Conservation (phyloP, 2,329 filamentous ascomycete genomes). For the Aspergillus fijiensis region DNA sequence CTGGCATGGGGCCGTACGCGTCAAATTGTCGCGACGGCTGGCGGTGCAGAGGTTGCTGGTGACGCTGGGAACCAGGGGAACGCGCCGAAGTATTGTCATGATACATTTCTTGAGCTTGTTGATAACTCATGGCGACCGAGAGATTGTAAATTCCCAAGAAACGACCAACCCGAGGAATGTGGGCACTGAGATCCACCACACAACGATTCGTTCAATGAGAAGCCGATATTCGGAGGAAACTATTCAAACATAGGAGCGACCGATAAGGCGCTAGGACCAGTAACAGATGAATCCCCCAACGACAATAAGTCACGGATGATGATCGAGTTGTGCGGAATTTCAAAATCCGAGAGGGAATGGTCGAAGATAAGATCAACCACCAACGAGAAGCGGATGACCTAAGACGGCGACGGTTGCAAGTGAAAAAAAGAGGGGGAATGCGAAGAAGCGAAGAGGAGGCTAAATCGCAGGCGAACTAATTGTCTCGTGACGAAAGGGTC, state of each 20-base stretch:
- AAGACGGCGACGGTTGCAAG: background rate
- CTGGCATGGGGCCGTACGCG: constrained; percentile 64
- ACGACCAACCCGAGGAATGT: constrained; percentile 31
- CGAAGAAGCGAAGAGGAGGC: constrained; percentile 11
- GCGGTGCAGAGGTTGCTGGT: constrained; percentile 64
- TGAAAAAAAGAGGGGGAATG: constrained; percentile 12
- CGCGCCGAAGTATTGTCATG: constrained; percentile 70
- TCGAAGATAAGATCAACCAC: constrained; percentile 14
- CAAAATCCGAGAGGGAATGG: constrained; percentile 10
- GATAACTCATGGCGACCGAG: constrained; percentile 37
- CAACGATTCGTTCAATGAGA: constrained; percentile 25
- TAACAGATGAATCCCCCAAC: constrained; percentile 1
- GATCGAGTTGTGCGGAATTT: constrained; percentile 13
- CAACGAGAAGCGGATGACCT: constrained; percentile 12
- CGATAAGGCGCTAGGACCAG: constrained; percentile 13
- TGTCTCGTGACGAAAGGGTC: constrained; percentile 22
- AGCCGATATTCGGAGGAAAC: constrained; percentile 22
- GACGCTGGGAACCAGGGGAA: constrained; percentile 72
- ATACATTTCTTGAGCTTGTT: constrained; percentile 54
- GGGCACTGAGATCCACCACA: constrained; percentile 32
- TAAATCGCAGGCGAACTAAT: constrained; percentile 19
- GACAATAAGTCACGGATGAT: constrained; percentile 9
- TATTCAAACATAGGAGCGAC: constrained; percentile 37
- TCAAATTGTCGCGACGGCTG: constrained; percentile 79
- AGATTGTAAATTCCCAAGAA: constrained; percentile 26